Evolutionary conservation across 768 basidiomycete species (phyloP).

Genomic region (Boletus rufocinnamomeus): DNA sequence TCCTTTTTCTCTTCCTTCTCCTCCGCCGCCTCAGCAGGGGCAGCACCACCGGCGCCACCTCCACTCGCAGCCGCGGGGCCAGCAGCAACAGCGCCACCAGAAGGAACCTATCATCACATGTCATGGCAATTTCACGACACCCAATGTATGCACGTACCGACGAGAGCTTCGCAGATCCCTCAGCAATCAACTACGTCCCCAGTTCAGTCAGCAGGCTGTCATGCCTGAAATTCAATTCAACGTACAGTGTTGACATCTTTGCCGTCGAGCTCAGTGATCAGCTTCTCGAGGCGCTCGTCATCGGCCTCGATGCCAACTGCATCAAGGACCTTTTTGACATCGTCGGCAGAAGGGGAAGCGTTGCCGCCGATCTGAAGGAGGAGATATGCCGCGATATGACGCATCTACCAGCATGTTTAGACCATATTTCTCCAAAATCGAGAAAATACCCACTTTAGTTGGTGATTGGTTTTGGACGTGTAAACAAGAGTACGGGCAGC

Average conservation of each 20-base stretch:
- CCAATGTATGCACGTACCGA: slow-evolving; percentile 60
- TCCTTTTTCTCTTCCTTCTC: slow-evolving; percentile 89
- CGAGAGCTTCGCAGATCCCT: slow-evolving; percentile 90
- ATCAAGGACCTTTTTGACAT: slow-evolving; percentile 84
- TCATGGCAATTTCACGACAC: slow-evolving; percentile 8
- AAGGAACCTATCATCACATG: slow-evolving; percentile 66
- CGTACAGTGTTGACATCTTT: slow-evolving; percentile 84
- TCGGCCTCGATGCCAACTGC: slow-evolving; percentile 91
- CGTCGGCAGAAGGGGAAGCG: slow-evolving; percentile 76
- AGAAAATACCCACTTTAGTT: slow-evolving; percentile 45
- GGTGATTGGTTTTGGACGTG: slow-evolving; percentile 32
- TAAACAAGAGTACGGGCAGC: slow-evolving; percentile 63
- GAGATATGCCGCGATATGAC: slow-evolving; percentile 93
- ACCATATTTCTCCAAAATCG: background rate
- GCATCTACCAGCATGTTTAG: slow-evolving; percentile 57
- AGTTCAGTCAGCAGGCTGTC: background rate
- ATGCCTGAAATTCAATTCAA: slow-evolving; percentile 2
- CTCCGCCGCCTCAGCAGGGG: slow-evolving; percentile 61
- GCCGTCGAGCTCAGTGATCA: slow-evolving; percentile 88
- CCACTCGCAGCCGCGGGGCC: slow-evolving; percentile 50
- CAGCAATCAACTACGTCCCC: slow-evolving; percentile 73
- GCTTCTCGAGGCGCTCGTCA: slow-evolving; percentile 72
- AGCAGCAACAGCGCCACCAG: slow-evolving; percentile 71
- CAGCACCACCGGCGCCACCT: slow-evolving; percentile 49
- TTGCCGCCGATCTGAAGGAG: slow-evolving; percentile 97